These are phyloP conservation scores for Fusarium brevicatenulatum DNA, from an alignment of 2,329 filamentous ascomycete species.

Conservation along the genomic window DNA sequence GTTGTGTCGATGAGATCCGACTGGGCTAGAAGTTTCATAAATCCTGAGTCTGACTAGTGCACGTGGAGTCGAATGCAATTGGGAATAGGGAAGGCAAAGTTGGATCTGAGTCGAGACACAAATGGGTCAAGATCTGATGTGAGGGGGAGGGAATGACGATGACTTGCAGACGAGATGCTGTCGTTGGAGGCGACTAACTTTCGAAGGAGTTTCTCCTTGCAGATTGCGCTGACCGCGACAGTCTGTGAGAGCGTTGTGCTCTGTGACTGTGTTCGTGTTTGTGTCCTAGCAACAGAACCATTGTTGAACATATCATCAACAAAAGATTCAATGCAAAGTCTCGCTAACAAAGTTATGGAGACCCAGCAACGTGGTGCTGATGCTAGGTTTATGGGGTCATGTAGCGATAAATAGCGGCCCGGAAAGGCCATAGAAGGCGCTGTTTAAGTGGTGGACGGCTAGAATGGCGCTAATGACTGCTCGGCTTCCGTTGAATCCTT, in stretches of 20 bases:
- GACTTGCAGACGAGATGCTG: slow-evolving; percentile 10
- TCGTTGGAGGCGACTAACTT: not conserved
- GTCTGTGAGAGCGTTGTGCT: not conserved
- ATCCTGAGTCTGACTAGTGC: slow-evolving; percentile 29
- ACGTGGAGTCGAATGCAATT: slow-evolving; percentile 36
- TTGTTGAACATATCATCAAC: not conserved
- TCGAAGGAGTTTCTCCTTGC: slow-evolving; percentile 9
- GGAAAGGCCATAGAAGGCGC: slow-evolving; percentile 6
- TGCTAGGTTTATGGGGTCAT: slow-evolving; percentile 10
- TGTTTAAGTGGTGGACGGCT: slow-evolving; percentile 28
- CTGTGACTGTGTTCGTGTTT: not conserved
- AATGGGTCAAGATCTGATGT: slow-evolving; percentile 27
- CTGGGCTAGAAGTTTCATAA: slow-evolving; percentile 31
- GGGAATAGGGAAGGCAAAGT: slow-evolving; percentile 15
- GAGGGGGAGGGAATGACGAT: slow-evolving; percentile 27
- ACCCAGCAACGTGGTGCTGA: slow-evolving; percentile 20
- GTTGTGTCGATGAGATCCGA: slow-evolving; percentile 7
- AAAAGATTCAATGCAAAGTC: not conserved
- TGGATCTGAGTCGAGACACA: slow-evolving; percentile 27
- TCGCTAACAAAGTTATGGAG: slow-evolving; percentile 2
- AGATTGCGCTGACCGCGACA: not conserved
- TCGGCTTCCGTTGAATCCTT: slow-evolving; percentile 40
- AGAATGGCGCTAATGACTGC: slow-evolving; percentile 29
- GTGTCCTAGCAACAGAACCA: not conserved
- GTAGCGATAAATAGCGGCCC: slow-evolving; percentile 13